Evolutionary conservation across 1,284 basidiomycete genomes (phyloP), one percentile per base, ranked within the genome.

Genomic region (Termitomyces sp.): DNA sequence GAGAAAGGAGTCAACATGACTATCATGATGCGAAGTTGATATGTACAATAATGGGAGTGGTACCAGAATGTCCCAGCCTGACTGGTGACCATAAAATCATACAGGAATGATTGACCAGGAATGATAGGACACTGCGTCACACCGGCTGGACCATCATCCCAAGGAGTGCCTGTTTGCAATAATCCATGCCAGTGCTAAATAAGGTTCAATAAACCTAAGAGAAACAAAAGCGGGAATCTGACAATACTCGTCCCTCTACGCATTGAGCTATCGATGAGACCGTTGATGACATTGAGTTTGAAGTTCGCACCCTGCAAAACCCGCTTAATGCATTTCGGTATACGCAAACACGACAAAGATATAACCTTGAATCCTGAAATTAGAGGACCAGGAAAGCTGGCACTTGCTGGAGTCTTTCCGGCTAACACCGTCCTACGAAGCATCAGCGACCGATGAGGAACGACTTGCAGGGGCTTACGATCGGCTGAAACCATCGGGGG

Each of bases 101-200:
- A 70, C 1, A 68, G 53, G 60, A 75, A 73, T 7, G 61, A 64
- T 50, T 66, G 52, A 7, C 61, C 55, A 9, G 74, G 63, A 33
- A 67, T 62, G 43, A 77, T 75, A 0, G 78, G 76, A 44, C 74
- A 77, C 54, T 77, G 72, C 45, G 60, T 68, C 2, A 74, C 68
- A 17, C 65, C 68, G 0, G 62, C 52, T 26, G 63, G 58, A 13
- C 72, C 74, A 50, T 75, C 73, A 7, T 65, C 65, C 65, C 66
- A 72, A 46, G 64, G 67, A 0, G 71, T 68, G 2, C 60, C 48
- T 5, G 60, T 39, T 53, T 75, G 73, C 50, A 69, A 67, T 34
- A 76, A 60, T 2, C 73, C 74, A 53, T 76, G 73, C 72, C 72
- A 75, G 50, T 54, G 52, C 52, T 54, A n/a, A 15, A 17, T n/a